These are phyloP conservation scores for Hanseniaspora hatyaiensis DNA, from an alignment of 805 yeast species.

Conservation along the genomic window DNA sequence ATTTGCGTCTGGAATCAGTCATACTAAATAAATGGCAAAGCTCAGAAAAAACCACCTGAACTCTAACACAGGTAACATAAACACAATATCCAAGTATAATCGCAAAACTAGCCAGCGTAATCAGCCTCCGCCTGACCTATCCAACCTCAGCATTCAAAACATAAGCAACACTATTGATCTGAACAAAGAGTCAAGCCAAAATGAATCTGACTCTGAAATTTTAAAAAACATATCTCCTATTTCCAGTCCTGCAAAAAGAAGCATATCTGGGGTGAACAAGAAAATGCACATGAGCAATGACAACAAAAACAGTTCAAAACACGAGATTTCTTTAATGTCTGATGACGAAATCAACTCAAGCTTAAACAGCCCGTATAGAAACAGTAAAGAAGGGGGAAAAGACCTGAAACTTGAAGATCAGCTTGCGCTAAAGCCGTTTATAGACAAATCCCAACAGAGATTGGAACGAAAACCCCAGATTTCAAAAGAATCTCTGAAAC, in stretches of 20 bases:
- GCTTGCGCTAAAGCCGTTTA: neutral
- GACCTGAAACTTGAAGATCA: no score
- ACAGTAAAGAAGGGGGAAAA: no score
- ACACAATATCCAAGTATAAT: neutral
- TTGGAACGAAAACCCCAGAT: neutral
- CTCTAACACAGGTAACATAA: neutral
- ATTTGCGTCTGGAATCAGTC: no score
- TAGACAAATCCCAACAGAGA: neutral
- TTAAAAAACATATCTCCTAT: neutral
- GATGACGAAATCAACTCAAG: neutral
- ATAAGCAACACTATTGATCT: neutral
- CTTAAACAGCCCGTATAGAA: neutral
- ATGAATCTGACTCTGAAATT: constrained; percentile 1
- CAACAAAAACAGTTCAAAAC: no score
- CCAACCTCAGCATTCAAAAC: neutral
- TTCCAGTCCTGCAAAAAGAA: constrained; percentile 5
- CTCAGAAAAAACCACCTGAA: neutral
- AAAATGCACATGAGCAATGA: no score
- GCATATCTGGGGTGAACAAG: neutral
- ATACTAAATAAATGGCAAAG: neutral
- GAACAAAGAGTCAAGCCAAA: neutral
- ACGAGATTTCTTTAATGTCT: neutral
- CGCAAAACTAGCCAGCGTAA: neutral
- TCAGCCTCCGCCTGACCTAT: neutral
- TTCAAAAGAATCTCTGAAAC: neutral